Evolutionary conservation across 1,284 basidiomycete genomes (phyloP).

Genomic region (Rhodotorula sp.): DNA sequence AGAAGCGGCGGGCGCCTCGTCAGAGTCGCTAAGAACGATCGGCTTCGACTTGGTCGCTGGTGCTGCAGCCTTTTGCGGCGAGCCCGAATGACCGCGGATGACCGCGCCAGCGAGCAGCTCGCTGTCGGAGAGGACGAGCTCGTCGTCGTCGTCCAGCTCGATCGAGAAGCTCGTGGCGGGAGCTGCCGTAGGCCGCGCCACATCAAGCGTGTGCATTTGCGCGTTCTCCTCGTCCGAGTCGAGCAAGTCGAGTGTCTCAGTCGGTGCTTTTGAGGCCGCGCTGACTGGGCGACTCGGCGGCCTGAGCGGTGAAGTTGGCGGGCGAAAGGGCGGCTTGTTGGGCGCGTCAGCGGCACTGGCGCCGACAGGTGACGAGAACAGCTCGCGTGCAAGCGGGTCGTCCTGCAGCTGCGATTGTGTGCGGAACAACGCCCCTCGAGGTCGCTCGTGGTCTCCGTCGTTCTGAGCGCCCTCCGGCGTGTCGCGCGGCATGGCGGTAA

Average conservation of each 20-base stretch:
- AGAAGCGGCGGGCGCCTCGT: not conserved
- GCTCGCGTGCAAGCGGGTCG: conserved; percentile 11
- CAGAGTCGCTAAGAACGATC: conserved; percentile 27
- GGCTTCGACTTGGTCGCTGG: not conserved
- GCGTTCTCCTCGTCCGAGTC: conserved; percentile 7
- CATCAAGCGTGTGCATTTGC: not conserved
- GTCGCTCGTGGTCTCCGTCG: not conserved
- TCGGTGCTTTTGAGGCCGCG: not conserved
- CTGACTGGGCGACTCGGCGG: not conserved
- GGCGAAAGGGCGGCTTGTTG: not conserved
- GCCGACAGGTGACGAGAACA: not conserved
- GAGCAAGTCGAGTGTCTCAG: conserved; percentile 12
- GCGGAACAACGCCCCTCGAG: conserved; percentile 8
- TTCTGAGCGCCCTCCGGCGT: too few relatives aligned
- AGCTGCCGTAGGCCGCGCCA: not conserved
- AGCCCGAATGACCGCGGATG: conserved; percentile 10
- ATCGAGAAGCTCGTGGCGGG: conserved; percentile 3
- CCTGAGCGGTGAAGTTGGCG: not conserved
- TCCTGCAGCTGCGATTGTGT: not conserved
- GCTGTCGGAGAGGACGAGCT: conserved; percentile 29
- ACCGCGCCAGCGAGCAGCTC: conserved; percentile 27
- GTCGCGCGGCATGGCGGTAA: conserved; percentile 5
- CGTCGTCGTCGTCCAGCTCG: conserved; percentile 20
- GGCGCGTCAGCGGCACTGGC: not conserved
- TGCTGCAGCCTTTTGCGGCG: not conserved